These are phyloP conservation scores for Solanum neorickii DNA, from an alignment of 257 asterid genomes.

Conservation along the genomic window DNA sequence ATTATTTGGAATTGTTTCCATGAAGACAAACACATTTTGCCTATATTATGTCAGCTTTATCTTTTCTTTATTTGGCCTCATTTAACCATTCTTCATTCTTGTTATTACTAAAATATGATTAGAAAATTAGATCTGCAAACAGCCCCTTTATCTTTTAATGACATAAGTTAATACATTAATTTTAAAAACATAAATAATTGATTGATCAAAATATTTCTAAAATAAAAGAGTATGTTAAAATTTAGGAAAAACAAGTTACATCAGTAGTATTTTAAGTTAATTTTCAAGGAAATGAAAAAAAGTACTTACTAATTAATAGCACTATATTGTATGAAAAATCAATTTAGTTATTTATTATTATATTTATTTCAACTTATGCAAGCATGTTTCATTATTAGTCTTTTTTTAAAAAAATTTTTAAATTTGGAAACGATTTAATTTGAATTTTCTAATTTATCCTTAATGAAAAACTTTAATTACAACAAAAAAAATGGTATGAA, in stretches of 20 bases:
- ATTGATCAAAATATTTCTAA: background rate
- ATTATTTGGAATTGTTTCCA: background rate
- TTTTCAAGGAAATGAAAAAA: background rate
- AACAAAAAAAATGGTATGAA: too few species aligned
- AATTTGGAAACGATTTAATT: too few species aligned
- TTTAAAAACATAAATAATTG: background rate
- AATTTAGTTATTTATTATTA: too few species aligned
- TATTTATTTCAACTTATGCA: background rate
- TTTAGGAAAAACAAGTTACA: background rate
- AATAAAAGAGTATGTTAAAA: too few species aligned
- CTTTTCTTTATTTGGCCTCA: background rate
- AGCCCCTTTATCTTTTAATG: background rate
- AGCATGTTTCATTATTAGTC: background rate
- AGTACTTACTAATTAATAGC: background rate
- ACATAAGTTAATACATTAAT: background rate
- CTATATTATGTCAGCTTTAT: background rate
- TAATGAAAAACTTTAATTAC: too few species aligned
- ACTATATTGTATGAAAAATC: background rate
- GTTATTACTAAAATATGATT: background rate
- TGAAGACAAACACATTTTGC: background rate
- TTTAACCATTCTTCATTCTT: background rate
- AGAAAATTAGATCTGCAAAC: background rate
- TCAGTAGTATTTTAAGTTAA: background rate
- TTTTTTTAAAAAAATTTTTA: too few species aligned
- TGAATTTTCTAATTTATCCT: too few species aligned